Evolutionary conservation across 768 basidiomycete genomes (phyloP).

Genomic region (Boletales sp.): DNA sequence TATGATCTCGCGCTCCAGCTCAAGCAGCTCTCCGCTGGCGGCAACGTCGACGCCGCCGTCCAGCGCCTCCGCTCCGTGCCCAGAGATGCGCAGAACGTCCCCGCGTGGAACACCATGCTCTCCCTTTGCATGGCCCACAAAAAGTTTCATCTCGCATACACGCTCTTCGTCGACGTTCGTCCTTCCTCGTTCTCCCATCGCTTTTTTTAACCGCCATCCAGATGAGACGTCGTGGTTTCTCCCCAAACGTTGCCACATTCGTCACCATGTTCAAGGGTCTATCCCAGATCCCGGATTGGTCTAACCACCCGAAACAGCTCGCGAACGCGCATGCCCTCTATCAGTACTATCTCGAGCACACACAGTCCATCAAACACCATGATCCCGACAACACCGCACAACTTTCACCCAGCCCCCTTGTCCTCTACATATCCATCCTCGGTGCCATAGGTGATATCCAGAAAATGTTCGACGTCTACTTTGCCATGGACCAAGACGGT

Average conservation of each 20-base stretch:
- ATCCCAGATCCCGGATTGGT: slow-evolving; percentile 60
- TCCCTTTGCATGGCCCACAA: slow-evolving; percentile 56
- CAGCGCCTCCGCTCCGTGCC: slow-evolving; percentile 66
- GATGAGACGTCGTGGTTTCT: slow-evolving; percentile 85
- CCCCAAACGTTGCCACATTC: slow-evolving; percentile 64
- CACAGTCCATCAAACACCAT: slow-evolving; percentile 44
- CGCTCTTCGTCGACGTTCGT: slow-evolving; percentile 68
- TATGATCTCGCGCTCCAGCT: slow-evolving; percentile 58
- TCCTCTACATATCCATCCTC: slow-evolving; percentile 64
- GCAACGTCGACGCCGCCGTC: slow-evolving; percentile 60
- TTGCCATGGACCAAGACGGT: slow-evolving; percentile 61
- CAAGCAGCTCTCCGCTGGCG: slow-evolving; percentile 51
- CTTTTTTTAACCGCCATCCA: slow-evolving; percentile 26
- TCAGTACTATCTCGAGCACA: slow-evolving; percentile 49
- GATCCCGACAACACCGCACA: slow-evolving; percentile 48
- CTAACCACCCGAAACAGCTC: slow-evolving; percentile 55
- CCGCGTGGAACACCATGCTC: slow-evolving; percentile 80
- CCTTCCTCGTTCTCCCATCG: slow-evolving; percentile 8
- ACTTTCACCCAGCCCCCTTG: slow-evolving; percentile 43
- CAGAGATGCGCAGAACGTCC: slow-evolving; percentile 67
- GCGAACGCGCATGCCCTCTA: slow-evolving; percentile 59
- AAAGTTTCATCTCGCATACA: slow-evolving; percentile 56
- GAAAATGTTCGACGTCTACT: slow-evolving; percentile 73
- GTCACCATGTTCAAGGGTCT: slow-evolving; percentile 67
- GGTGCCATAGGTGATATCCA: slow-evolving; percentile 57